Conservation (phyloP, 345 rosid species). For the Lepidium aucheri region DNA sequence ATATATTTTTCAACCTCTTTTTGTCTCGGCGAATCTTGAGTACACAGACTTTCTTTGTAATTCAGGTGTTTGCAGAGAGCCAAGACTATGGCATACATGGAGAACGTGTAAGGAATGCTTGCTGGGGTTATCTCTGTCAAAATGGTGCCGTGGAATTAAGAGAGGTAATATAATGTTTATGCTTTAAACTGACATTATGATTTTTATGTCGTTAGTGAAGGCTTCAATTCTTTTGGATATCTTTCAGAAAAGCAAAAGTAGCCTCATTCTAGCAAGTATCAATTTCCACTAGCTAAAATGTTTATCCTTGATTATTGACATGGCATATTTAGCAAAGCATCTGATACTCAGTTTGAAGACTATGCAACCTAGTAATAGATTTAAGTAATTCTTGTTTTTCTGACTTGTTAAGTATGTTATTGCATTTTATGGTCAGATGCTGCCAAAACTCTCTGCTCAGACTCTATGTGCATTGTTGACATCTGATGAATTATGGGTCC, state of each 20-base stretch:
- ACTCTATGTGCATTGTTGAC: conserved; percentile 89
- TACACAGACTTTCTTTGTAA: conserved; percentile 5
- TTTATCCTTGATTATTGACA: not conserved
- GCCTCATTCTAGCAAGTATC: not conserved
- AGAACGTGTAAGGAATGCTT: conserved; percentile 92
- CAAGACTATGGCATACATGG: conserved; percentile 97
- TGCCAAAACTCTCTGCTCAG: conserved; percentile 86
- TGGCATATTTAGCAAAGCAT: not conserved
- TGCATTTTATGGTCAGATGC: conserved; percentile 45
- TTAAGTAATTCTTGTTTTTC: not conserved
- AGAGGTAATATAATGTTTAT: conserved; percentile 42
- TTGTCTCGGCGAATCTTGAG: not conserved
- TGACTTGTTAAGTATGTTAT: conserved; percentile 10
- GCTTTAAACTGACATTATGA: not conserved
- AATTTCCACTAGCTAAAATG: not conserved
- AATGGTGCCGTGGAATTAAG: conserved; percentile 86
- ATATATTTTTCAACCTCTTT: not conserved
- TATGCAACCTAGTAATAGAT: not conserved
- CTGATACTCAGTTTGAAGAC: not conserved
- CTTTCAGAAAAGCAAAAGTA: not conserved
- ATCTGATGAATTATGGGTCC: conserved; percentile 90
- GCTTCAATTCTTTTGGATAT: not conserved
- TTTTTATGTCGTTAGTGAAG: not conserved
- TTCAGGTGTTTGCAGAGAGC: conserved; percentile 90
- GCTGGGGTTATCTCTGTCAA: conserved; percentile 99